Evolutionary conservation across 106 monocot genomes (phyloP).

Genomic region (Dioscorea alata): DNA sequence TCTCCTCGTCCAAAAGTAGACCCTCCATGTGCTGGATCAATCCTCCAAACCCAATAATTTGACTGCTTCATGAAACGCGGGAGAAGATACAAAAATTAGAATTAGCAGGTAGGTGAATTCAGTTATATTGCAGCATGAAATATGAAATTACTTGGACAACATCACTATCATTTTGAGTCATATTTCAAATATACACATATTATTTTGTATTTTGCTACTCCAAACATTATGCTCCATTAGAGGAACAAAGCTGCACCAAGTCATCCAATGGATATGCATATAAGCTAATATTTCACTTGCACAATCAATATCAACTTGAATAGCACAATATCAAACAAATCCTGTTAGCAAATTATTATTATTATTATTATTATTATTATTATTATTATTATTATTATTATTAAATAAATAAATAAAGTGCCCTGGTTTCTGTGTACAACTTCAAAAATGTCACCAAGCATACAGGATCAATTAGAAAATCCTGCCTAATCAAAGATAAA

Average conservation of each 20-base stretch:
- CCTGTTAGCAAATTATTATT: too few species aligned
- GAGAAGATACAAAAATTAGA: constrained; percentile 16
- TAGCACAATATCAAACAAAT: too few species aligned
- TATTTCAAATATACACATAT: too few species aligned
- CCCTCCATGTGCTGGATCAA: constrained; percentile 50
- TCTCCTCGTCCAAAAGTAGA: constrained; percentile 32
- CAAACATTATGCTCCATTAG: background rate
- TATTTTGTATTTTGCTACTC: too few species aligned
- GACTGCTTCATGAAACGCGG: constrained; percentile 43
- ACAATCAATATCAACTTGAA: background rate
- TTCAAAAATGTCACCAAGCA: background rate
- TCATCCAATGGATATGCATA: background rate
- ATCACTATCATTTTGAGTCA: too few species aligned
- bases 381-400: background rate
- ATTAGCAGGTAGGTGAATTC: constrained; percentile 13
- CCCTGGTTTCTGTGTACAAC: too few species aligned
- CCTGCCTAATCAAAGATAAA: too few species aligned
- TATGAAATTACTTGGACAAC: background rate
- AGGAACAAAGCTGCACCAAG: background rate
- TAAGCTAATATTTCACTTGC: background rate
- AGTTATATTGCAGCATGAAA: background rate
- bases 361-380: too few species aligned
- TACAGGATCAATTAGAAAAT: too few species aligned
- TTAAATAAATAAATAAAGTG: too few species aligned
- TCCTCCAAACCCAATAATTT: constrained; percentile 94